Conservation (phyloP, 192 early-diverging fungal genomes). For the Coemansia umbellata region DNA sequence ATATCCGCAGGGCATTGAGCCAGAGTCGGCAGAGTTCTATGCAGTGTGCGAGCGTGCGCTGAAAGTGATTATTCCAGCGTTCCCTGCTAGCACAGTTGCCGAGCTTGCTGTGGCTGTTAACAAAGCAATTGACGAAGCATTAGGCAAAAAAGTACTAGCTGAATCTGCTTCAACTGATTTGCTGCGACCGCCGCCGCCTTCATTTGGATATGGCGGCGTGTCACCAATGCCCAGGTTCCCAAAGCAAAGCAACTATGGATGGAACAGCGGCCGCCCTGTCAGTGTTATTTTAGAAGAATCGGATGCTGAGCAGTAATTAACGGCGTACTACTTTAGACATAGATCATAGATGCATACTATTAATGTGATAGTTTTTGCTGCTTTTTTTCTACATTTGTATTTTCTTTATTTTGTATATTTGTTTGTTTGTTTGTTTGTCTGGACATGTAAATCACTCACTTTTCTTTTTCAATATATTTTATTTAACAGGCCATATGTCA, state of each 20-base stretch:
- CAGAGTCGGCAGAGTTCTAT: constrained; percentile 42
- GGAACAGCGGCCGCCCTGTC: constrained; percentile 24
- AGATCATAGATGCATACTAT: no score
- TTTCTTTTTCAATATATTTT: not conserved
- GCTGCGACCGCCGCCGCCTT: not conserved
- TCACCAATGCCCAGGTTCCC: constrained; percentile 3
- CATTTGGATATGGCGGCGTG: not conserved
- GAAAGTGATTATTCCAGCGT: constrained; percentile 20
- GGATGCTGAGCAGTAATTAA: constrained; percentile 14
- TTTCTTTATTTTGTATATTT: not conserved
- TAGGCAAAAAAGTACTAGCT: not conserved
- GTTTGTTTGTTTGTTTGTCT: not conserved
- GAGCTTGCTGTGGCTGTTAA: constrained; percentile 43
- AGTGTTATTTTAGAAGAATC: constrained; percentile 45
- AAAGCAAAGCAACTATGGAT: constrained; percentile 5
- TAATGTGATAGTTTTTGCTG: no score
- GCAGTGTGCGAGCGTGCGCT: constrained; percentile 32
- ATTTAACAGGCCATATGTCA: no score
- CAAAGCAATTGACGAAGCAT: constrained; percentile 19
- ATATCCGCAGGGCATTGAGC: constrained; percentile 15
- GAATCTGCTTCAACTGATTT: not conserved
- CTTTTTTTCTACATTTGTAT: not conserved
- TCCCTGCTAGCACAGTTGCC: constrained; percentile 21
- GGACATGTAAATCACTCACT: not conserved
- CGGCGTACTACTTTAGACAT: not conserved